These are phyloP conservation scores for Ramularia endophylla DNA, from an alignment of 2,329 filamentous ascomycete genomes.

Conservation along the genomic window DNA sequence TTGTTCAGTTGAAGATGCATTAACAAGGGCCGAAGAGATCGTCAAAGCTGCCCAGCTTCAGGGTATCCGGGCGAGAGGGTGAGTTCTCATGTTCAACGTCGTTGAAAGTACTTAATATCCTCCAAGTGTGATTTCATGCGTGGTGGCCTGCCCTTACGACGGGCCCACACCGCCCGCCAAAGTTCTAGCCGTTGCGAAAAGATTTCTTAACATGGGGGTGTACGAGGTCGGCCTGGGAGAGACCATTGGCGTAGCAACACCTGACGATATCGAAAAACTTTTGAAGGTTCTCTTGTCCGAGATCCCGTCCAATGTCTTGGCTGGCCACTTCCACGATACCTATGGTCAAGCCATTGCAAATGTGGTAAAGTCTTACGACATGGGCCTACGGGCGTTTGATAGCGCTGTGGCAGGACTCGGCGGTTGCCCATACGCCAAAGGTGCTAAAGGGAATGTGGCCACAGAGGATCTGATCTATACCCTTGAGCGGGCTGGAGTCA, in stretches of 20 bases:
- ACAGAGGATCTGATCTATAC: constrained; percentile 27
- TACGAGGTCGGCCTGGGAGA: constrained; percentile 27
- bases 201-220: constrained; percentile 23
- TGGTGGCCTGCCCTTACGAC: constrained; percentile 38
- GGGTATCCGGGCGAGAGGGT: constrained; percentile 29
- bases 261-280: constrained; percentile 28
- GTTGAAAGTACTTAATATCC: too few relatives aligned
- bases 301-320: constrained; percentile 19
- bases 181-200: constrained; percentile 16
- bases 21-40: constrained; percentile 32
- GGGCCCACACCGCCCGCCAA: constrained; percentile 20
- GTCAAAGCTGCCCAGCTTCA: constrained; percentile 22
- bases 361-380: constrained; percentile 20
- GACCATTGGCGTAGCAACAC: constrained; percentile 22
- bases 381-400: constrained; percentile 25
- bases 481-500: constrained; percentile 21
- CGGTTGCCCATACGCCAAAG: constrained; percentile 26
- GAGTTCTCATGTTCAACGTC: too few relatives aligned
- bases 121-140: too few relatives aligned
- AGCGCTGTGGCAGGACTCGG: constrained; percentile 26
- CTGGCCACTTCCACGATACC: constrained; percentile 29
- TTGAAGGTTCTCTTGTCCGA: constrained; percentile 28
- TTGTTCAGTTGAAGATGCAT: constrained; percentile 35
- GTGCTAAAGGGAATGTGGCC: constrained; percentile 26
- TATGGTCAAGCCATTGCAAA: constrained; percentile 28